These are phyloP conservation scores for Jaltomata sinuosa DNA, from an alignment of 257 asterid genomes.

Conservation along the genomic window DNA sequence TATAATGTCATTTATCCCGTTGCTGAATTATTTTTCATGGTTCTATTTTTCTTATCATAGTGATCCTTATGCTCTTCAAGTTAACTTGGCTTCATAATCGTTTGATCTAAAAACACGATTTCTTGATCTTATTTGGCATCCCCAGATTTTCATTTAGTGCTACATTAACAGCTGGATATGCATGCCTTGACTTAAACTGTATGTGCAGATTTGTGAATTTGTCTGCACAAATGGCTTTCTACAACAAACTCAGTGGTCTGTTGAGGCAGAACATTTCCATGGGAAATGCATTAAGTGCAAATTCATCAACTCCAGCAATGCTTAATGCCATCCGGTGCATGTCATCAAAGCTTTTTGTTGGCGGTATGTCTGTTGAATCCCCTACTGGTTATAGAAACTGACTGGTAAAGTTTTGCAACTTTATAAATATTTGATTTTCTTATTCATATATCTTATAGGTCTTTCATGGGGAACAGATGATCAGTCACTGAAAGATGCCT, in stretches of 20 bases:
- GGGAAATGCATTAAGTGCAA: slow-evolving; percentile 18
- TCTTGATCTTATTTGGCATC: background rate
- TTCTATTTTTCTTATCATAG: background rate
- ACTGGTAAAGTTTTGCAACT: background rate
- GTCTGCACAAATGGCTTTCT: slow-evolving; percentile 49
- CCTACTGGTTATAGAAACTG: background rate
- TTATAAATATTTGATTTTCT: background rate
- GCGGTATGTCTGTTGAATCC: slow-evolving; percentile 27
- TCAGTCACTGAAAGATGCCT: slow-evolving; percentile 52
- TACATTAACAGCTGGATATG: background rate
- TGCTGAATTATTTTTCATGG: background rate
- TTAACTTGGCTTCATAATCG: background rate
- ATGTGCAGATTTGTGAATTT: slow-evolving; percentile 13
- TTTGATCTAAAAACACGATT: background rate
- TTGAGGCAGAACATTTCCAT: slow-evolving; percentile 39
- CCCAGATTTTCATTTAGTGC: background rate
- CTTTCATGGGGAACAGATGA: slow-evolving; percentile 70
- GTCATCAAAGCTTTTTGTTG: slow-evolving; percentile 63
- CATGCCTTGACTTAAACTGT: background rate
- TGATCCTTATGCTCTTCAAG: background rate
- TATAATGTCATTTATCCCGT: background rate
- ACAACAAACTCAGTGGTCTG: slow-evolving; percentile 45
- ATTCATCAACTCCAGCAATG: slow-evolving; percentile 33
- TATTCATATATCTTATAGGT: slow-evolving; percentile 25
- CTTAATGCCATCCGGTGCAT: slow-evolving; percentile 59